Percentiles rank a stretch among this genome's conserved stretches.
Conservation (phyloP, 208 protist species). For the Histomonas meleagridis region DNA sequence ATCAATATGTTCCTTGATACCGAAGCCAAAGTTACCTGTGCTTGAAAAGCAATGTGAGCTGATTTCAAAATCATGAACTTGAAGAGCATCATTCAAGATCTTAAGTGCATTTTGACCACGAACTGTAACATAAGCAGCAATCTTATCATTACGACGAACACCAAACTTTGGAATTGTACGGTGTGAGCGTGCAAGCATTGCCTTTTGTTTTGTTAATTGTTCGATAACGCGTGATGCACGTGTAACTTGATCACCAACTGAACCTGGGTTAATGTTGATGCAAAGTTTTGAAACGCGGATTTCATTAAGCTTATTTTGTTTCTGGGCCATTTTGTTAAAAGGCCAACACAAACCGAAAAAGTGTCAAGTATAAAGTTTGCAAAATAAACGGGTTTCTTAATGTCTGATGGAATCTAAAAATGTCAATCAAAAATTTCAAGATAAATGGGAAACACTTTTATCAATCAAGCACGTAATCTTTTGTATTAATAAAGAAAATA, state of each 20-base stretch:
- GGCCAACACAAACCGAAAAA: no score
- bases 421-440: no score
- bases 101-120: constrained; percentile 95
- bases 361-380: no score
- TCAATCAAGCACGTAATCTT: no score
- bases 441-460: no score
- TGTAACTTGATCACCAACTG: constrained; percentile 27
- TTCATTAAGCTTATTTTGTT: background rate
- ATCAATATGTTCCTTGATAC: constrained; percentile 99
- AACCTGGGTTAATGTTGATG: constrained; percentile 25
- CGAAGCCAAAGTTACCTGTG: constrained; percentile 96
- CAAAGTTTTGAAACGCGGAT: constrained; percentile 19
- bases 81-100: constrained; percentile 90
- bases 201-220: background rate
- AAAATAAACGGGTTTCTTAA: no score
- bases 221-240: constrained; percentile 27
- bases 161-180: constrained; percentile 94
- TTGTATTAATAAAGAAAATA: no score
- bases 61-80: constrained; percentile 98
- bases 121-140: constrained; percentile 92
- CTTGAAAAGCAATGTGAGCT: constrained; percentile 79
- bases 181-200: constrained; percentile 56
- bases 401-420: no score
- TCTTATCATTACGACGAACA: constrained; percentile 98
- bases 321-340: no score